Percentiles rank a stretch among this genome's conserved stretches.
phyloP scores from a whole-genome alignment of 805 yeast species.

The Candida railenensis region DNA sequence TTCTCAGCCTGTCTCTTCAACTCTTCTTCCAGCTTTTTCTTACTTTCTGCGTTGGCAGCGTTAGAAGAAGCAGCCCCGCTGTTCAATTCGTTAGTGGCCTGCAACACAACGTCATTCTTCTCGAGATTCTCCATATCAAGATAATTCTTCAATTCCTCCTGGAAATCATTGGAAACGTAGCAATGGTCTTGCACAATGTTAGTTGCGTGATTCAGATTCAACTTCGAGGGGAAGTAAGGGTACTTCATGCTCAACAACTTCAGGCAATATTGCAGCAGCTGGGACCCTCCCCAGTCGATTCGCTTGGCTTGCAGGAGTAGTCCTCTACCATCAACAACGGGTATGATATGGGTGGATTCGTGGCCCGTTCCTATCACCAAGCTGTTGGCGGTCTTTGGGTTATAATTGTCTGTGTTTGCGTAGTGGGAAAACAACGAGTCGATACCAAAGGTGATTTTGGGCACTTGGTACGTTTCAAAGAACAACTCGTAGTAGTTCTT shows the following conservation, averaged over 20 bases:
- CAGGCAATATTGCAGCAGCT: conserved; percentile 61
- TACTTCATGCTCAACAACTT: conserved; percentile 74
- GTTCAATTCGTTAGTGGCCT: conserved; percentile 69
- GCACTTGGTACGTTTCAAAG: conserved; percentile 79
- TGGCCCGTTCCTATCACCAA: conserved; percentile 82
- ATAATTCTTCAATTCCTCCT: conserved; percentile 54
- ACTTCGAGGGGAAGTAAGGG: conserved; percentile 83
- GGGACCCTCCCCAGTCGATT: conserved; percentile 90
- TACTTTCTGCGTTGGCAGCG: conserved; percentile 13
- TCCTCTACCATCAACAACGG: conserved; percentile 73
- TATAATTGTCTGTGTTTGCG: conserved; percentile 47
- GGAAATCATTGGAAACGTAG: conserved; percentile 70
- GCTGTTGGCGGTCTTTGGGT: conserved; percentile 41
- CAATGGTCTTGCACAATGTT: conserved; percentile 73
- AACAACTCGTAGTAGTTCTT: conserved; percentile 73
- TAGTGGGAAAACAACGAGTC: conserved; percentile 80
- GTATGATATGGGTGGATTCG: conserved; percentile 79
- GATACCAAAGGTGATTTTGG: conserved; percentile 75
- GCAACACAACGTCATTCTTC: conserved; percentile 69
- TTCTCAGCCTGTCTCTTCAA: conserved; percentile 72
- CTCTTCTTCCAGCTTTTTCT: conserved; percentile 83
- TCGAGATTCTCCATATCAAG: conserved; percentile 66
- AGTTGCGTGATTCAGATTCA: conserved; percentile 63
- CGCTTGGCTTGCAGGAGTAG: conserved; percentile 68
- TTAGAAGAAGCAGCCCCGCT: conserved; percentile 46